Percentiles rank a stretch among this genome's conserved stretches.
These are phyloP conservation scores for Scortechinia acanthostroma DNA, from an alignment of 2,329 filamentous ascomycete genomes.

Conservation along the genomic window DNA sequence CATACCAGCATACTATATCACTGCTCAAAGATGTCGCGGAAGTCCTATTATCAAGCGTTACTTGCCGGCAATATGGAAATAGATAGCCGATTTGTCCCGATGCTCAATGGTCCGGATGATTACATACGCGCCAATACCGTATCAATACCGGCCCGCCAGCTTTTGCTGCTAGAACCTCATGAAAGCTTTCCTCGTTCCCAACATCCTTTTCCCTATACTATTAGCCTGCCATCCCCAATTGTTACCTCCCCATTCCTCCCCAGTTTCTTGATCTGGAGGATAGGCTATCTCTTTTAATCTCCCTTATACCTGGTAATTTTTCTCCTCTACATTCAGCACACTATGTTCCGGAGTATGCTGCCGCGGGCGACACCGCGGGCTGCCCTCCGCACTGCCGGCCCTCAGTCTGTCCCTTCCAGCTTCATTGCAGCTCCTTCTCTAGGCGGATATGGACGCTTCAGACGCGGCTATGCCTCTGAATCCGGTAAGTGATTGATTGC, in stretches of 20 bases:
- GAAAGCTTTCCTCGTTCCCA: neutral
- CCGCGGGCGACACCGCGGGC: conserved; percentile 37
- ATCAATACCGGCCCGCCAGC: neutral
- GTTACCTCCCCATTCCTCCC: no score
- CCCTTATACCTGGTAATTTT: no score
- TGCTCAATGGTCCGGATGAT: neutral
- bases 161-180: neutral
- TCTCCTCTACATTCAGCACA: no score
- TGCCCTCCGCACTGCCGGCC: conserved; percentile 23
- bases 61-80: no score
- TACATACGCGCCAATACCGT: neutral
- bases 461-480: conserved; percentile 47
- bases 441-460: conserved; percentile 36
- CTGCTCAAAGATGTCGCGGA: no score
- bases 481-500: conserved; percentile 17
- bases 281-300: no score
- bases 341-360: conserved; percentile 42
- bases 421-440: conserved; percentile 19
- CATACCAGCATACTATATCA: no score
- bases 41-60: no score
- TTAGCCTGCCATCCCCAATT: neutral
- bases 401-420: conserved; percentile 21
- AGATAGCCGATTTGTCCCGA: neutral
- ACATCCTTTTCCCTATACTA: neutral
- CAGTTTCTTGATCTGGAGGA: no score